Evolutionary conservation across 257 asterid genomes (phyloP), one percentile per base, ranked within the genome.

Genomic region (Nicotiana otophora): DNA sequence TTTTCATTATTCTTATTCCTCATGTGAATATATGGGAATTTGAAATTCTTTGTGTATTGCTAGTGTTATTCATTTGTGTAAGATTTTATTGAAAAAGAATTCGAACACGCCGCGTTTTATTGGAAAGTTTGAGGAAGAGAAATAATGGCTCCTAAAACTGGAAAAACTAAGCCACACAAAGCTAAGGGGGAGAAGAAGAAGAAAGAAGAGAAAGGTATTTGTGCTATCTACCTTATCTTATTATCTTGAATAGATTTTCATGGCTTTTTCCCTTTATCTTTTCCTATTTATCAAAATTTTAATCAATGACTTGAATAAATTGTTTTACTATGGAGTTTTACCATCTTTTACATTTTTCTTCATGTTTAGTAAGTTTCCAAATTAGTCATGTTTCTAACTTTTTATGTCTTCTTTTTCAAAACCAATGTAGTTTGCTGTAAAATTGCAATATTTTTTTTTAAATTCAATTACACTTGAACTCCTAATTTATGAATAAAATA

Each of bases 141-240:
- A 19, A 36, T 68, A 87, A 92, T 93, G 98, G 98, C 98, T 80
- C 98, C 98, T 0, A 93, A 93, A 86, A 57, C 90, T 26, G 95
- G 97, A 62, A 93, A 92, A 84, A 82, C 94, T 57, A 93, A 93
- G 83, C 89, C 93, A 63, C 94, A 93, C 90, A 91, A 89, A 84
- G 84, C 88, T 75, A 91, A 91, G 88, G 98, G 95, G 83, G 98
- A 93, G 82, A 93, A 92, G 92, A 92, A 92, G 93, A 93, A 93
- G 92, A 93, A 93, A 84, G 98, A 93, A 86, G 98, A 93, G 87
- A 93, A 92, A 89, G 98, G 98, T 93, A 15, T 66, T 77, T 9
- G 7, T 30, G 26, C 26, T 23, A 23, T 23, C 26, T 23, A 23
- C 69, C 46, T 74, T 81, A 80, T 80, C 61, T 12, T 66, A 66